Evolutionary conservation across 805 yeast genomes (phyloP), one percentile per base, ranked within the genome.

Genomic region (Metschnikowia anglica): DNA sequence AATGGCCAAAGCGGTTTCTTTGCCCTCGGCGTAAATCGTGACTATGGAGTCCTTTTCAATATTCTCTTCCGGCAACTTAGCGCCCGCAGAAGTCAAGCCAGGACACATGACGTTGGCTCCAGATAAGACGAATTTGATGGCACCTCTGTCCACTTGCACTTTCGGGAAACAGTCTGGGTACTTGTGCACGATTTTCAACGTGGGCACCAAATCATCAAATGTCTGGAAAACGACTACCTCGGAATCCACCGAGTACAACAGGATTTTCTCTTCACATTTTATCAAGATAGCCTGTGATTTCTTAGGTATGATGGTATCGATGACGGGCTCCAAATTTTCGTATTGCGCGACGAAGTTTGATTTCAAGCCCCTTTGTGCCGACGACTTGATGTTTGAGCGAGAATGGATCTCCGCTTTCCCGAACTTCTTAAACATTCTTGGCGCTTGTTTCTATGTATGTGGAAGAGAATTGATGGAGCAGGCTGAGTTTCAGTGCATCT

Each of bases 81-180:
- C 97, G 31, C 97, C 96, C 2, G 83, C 74, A 15, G 93, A 81
- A 0, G 96, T 88, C 50, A 88, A 74, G 15, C 97, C 97, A 3
- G 96, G 96, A 65, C 97, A 90, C 98, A 90, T 90, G 58, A 90
- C 86, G 59, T 90, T 90, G 21, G 97, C 97, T 43, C 97, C 98
- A 3, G 95, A 84, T n/a, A 90, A 69, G 19, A 90, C 93, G 59
- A 90, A 90, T 65, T 90, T 90, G 62, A 90, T 90, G 39, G 98
- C 98, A 44, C 98, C 98, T 61, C 97, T 77, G 58, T 90, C 98
- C 10, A 91, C 97, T 59, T 82, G 86, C 33, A 90, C 95, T 26
- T 77, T 68, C 17, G 97, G 97, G 68, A 90, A 90, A 27, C 83
- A 79, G 8, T 76, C 73, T 4, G 97, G 96, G 59, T 83, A 87